phyloP scores from a whole-genome alignment of 345 rosid genomes.

The Pseudoturritis turrita region DNA sequence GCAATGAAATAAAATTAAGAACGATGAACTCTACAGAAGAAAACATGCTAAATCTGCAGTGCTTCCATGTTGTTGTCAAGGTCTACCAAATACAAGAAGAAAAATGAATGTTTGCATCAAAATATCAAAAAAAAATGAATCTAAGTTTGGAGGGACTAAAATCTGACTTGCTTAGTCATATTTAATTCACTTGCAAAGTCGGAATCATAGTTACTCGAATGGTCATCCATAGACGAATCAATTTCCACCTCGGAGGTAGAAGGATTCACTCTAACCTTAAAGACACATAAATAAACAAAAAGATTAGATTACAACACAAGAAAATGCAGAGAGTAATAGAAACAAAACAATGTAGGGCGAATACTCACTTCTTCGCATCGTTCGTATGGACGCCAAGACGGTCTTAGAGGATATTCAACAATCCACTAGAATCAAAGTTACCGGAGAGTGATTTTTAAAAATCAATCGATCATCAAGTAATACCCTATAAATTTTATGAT shows the following conservation, averaged over 20 bases:
- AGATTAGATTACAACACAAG: no score
- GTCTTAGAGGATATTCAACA: slow-evolving; percentile 80
- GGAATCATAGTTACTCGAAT: slow-evolving; percentile 48
- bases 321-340: no score
- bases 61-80: slow-evolving; percentile 48
- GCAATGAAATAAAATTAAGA: not conserved
- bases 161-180: slow-evolving; percentile 60
- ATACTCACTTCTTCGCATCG: slow-evolving; percentile 63
- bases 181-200: slow-evolving; percentile 30
- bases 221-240: no score
- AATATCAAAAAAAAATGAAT: slow-evolving; percentile 14
- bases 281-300: no score
- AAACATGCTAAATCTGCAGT: not conserved
- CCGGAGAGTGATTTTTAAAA: no score
- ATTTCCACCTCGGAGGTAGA: no score
- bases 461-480: no score
- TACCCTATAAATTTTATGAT: no score
- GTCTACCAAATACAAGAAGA: slow-evolving; percentile 47
- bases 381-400: slow-evolving; percentile 85
- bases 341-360: slow-evolving; percentile 25
- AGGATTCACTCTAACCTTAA: no score
- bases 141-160: not conserved
- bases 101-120: slow-evolving; percentile 8
- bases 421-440: no score
- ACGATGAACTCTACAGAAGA: not conserved